Conservation (phyloP, 208 protist genomes). For the Angomonas ambiguus region DNA sequence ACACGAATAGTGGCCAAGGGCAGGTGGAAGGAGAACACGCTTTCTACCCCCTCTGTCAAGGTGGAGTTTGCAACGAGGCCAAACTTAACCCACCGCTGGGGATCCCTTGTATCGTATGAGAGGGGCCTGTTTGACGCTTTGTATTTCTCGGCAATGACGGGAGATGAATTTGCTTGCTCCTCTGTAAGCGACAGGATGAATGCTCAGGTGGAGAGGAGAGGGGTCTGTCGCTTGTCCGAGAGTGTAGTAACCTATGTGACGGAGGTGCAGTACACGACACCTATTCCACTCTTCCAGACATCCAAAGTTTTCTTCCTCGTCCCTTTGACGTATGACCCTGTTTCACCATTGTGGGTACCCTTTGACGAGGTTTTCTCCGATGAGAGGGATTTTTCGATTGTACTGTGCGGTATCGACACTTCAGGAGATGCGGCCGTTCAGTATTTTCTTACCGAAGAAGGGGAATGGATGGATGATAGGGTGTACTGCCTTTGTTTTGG, state of each 20-base stretch:
- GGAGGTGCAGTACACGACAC: not conserved
- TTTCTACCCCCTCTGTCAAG: conserved; percentile 26
- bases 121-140: not conserved
- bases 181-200: not conserved
- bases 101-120: not conserved
- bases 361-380: not conserved
- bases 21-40: conserved; percentile 14
- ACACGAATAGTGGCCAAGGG: conserved; percentile 44
- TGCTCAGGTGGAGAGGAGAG: not conserved
- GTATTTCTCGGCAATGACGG: not conserved
- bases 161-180: not conserved
- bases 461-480: not conserved
- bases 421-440: not conserved
- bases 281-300: not conserved
- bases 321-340: not conserved
- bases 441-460: not conserved
- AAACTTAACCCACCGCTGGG: conserved; percentile 15
- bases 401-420: not conserved
- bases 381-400: not conserved
- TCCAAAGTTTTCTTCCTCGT: not conserved
- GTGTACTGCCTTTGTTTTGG: not conserved
- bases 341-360: not conserved
- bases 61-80: conserved; percentile 12
- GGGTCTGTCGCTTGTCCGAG: not conserved
- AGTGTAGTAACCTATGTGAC: not conserved